Percentiles rank a stretch among this genome's conserved stretches.
These are phyloP conservation scores for Geotrichum klebahnii DNA, from an alignment of 1,139 yeast genomes.

Conservation along the genomic window DNA sequence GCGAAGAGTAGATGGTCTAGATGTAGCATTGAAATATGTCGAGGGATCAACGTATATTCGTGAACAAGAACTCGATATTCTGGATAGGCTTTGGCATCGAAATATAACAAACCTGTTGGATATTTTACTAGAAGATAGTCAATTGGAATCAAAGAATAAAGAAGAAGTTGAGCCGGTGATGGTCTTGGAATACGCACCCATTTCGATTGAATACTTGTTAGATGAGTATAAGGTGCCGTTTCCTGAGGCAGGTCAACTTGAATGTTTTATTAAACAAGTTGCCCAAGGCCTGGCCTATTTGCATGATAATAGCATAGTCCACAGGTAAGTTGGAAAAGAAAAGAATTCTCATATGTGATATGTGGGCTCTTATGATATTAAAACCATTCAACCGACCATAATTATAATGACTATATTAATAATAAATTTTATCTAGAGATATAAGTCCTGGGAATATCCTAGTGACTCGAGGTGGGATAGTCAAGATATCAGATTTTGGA, in stretches of 20 bases:
- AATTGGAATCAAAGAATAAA: background rate
- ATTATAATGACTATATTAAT: too few relatives aligned
- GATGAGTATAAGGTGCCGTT: slow-evolving; percentile 17
- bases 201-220: slow-evolving; percentile 15
- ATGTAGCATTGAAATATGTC: slow-evolving; percentile 20
- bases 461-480: slow-evolving; percentile 80
- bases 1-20: slow-evolving; percentile 5
- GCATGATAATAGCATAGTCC: slow-evolving; percentile 89
- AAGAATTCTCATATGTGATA: too few relatives aligned
- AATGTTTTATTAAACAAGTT: slow-evolving; percentile 87
- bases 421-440: too few relatives aligned
- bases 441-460: slow-evolving; percentile 90
- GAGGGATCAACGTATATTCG: slow-evolving; percentile 13
- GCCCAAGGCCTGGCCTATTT: slow-evolving; percentile 88
- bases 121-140: slow-evolving; percentile 1
- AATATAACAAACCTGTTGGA: slow-evolving; percentile 20
- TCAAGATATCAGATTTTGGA: slow-evolving; percentile 93
- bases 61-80: slow-evolving; percentile 12
- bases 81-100: slow-evolving; percentile 16
- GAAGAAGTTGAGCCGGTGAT: slow-evolving; percentile 9
- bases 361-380: too few relatives aligned
- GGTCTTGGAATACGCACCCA: slow-evolving; percentile 21
- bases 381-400: too few relatives aligned
- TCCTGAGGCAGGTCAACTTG: slow-evolving; percentile 38
- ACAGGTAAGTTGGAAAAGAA: slow-evolving; percentile 46